Base-by-base conservation (phyloP, 148 eudicot genomes). In the Camellia sinensis region DNA sequence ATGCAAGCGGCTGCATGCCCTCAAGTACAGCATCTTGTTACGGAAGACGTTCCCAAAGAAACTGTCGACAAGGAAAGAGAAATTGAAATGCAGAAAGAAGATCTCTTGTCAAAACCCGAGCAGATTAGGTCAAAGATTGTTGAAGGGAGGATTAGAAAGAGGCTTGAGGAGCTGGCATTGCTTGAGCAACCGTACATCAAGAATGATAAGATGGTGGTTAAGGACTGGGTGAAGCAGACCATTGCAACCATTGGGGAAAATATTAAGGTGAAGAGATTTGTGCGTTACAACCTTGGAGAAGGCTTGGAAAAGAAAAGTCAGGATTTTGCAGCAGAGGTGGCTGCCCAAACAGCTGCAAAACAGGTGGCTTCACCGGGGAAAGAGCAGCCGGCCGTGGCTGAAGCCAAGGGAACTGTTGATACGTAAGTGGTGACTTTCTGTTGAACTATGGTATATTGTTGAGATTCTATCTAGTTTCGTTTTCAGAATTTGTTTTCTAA, bases 1-100 rank as follows among this genome's bases (percentile, higher is more conserved):
- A 96, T 96, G 99, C 98, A 96, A 88, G 99, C 92, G 64, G 99
- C 99, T 74, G 99, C 99, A 46, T 96, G 93, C 91, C 99, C 98
- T 83, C 99, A 94, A 85, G 98, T 96, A 59, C 84, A 86, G 76
- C 92, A 89, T 79, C 86, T 96, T 53, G 85, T 64, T 61, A 81
- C 91, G 6, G 97, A 93, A n/a, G 98, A 96, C 79, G 93, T 96
- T 73, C 94, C 97, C 3, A 82, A 86, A 80, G 98, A 96, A 78
- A 9, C 83, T 53, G 86, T 90, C 11, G 89, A 89, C 10, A 96
- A 92, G 83, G 98, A 96, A 86, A 94, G 83, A 82, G 95, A 85
- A 75, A 88, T 96, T 46, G 98, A 96, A 76, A 91, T 92, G 97
- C 98, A 92, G 74, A 96, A 94, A 85, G 99, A 96, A 82, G 99